Percentiles rank a stretch among this genome's conserved stretches.
Conservation (phyloP, 2,329 filamentous ascomycete species). For the Diaporthe sp. region DNA sequence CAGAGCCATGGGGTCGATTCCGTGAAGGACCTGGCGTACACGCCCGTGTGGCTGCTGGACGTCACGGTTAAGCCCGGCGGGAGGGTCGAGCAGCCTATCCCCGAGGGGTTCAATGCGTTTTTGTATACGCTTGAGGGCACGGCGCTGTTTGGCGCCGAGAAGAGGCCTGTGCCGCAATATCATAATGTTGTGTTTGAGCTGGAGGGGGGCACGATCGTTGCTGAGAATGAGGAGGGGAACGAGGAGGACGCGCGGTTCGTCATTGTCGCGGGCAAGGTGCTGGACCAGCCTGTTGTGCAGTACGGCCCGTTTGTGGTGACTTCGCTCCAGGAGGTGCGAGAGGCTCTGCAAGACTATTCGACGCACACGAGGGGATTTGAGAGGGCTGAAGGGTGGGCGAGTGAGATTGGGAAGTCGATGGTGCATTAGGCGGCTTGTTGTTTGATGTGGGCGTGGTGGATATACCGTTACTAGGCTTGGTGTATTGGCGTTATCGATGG, state of each 20-base stretch:
- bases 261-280: conserved; percentile 82
- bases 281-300: conserved; percentile 85
- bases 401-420: conserved; percentile 89
- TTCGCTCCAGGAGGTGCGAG: conserved; percentile 78
- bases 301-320: conserved; percentile 89
- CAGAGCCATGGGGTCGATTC: conserved; percentile 87
- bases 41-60: conserved; percentile 96
- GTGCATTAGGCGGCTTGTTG: conserved; percentile 42
- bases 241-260: conserved; percentile 72
- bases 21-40: conserved; percentile 92
- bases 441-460: too few species aligned
- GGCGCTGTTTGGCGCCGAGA: conserved; percentile 71
- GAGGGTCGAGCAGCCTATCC: conserved; percentile 80
- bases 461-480: too few species aligned
- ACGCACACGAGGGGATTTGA: conserved; percentile 83
- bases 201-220: conserved; percentile 81
- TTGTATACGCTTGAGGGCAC: conserved; percentile 86
- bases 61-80: conserved; percentile 85
- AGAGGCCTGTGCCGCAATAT: conserved; percentile 73
- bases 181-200: conserved; percentile 92
- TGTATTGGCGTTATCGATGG: too few species aligned
- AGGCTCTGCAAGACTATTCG: conserved; percentile 78
- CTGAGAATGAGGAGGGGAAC: conserved; percentile 76
- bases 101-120: conserved; percentile 89
- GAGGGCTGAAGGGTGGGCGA: conserved; percentile 82